Evolutionary conservation across 2,329 filamentous ascomycete genomes (phyloP).

Genomic region (Trichoderma aggressivum): DNA sequence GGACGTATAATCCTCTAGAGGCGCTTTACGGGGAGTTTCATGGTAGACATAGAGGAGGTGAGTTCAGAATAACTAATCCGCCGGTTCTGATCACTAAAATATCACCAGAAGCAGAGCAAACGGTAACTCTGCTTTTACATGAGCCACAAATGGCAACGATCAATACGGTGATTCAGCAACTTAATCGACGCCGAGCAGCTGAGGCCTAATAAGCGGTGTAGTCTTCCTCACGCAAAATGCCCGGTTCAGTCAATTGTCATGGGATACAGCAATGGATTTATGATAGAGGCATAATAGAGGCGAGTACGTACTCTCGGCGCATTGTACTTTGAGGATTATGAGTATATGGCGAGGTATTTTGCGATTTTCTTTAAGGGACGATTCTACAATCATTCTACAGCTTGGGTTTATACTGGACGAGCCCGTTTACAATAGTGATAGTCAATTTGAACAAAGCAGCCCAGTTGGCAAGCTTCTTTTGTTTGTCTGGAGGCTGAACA

Average conservation of each 20-base stretch:
- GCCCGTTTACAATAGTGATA: background rate
- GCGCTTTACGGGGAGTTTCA: background rate
- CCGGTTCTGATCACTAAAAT: background rate
- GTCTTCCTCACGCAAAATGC: background rate
- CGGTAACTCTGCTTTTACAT: background rate
- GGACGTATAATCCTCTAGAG: background rate
- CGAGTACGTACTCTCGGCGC: background rate
- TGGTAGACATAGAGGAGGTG: background rate
- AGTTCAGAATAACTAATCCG: background rate
- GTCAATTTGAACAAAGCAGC: constrained; percentile 6
- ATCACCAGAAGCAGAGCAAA: background rate
- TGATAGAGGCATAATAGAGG: background rate
- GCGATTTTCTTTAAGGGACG: background rate
- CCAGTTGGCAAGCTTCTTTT: constrained; percentile 2
- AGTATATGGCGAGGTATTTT: background rate
- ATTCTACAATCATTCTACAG: constrained; percentile 4
- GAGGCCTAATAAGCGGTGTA: background rate
- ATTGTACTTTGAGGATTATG: background rate
- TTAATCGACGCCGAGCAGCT: background rate
- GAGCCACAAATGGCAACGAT: background rate
- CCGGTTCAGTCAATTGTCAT: background rate
- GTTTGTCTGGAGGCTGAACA: background rate
- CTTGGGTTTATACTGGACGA: constrained; percentile 10
- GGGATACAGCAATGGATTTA: background rate
- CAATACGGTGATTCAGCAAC: background rate